phyloP scores from a whole-genome alignment of 1,284 basidiomycete species.

The Spongiforma sp. region DNA sequence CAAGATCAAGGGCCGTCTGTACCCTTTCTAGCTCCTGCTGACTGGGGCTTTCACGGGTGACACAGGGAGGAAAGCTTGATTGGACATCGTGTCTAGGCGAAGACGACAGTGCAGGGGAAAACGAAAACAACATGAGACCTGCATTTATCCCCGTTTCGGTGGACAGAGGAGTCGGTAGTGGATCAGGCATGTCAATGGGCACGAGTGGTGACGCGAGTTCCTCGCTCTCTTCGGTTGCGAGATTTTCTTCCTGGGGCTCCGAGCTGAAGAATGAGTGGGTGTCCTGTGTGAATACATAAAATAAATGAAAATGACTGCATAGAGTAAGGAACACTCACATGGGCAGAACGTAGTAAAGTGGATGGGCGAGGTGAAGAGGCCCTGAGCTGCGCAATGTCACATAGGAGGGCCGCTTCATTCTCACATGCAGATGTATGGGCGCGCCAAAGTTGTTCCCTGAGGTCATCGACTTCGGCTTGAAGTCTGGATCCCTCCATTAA shows the following conservation, averaged over 20 bases:
- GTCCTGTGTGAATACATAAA: slow-evolving; percentile 18
- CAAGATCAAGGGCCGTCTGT: slow-evolving; percentile 23
- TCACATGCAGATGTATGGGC: slow-evolving; percentile 15
- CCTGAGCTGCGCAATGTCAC: slow-evolving; percentile 30
- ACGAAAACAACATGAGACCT: slow-evolving; percentile 29
- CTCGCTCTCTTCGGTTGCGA: slow-evolving; percentile 55
- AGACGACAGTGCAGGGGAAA: slow-evolving; percentile 27
- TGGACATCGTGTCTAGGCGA: slow-evolving; percentile 12
- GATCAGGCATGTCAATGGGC: slow-evolving; percentile 35
- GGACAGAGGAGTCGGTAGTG: neutral
- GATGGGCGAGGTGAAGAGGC: slow-evolving; percentile 1
- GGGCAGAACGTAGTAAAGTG: neutral
- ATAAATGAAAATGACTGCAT: neutral
- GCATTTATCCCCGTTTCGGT: slow-evolving; percentile 12
- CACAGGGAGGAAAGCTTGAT: neutral
- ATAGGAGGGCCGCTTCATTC: slow-evolving; percentile 30
- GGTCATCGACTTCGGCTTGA: slow-evolving; percentile 29
- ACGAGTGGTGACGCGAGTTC: slow-evolving; percentile 61
- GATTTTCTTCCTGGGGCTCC: slow-evolving; percentile 28
- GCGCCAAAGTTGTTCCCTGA: slow-evolving; percentile 31
- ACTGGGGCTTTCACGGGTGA: slow-evolving; percentile 6
- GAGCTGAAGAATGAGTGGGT: slow-evolving; percentile 10
- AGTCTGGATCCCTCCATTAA: slow-evolving; percentile 22
- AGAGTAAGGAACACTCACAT: slow-evolving; percentile 14
- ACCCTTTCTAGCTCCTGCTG: slow-evolving; percentile 23